phyloP scores from a whole-genome alignment of 805 yeast species.

The Vanderwaltozyma tropicalis region DNA sequence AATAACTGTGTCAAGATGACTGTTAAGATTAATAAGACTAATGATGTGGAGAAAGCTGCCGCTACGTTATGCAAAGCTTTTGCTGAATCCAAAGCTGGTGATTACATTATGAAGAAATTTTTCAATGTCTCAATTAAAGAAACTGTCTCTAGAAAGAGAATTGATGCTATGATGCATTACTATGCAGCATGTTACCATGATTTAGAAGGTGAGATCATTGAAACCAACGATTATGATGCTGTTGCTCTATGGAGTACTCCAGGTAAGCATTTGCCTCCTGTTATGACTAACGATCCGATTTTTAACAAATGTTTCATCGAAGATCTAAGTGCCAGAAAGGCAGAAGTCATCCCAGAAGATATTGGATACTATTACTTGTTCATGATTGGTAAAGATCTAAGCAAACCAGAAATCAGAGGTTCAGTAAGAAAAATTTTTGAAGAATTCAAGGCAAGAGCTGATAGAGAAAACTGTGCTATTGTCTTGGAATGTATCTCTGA shows the following conservation, averaged over 20 bases:
- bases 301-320: slow-evolving; percentile 25
- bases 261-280: slow-evolving; percentile 16
- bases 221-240: slow-evolving; percentile 27
- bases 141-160: slow-evolving; percentile 15
- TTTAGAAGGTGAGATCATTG: slow-evolving; percentile 26
- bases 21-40: slow-evolving; percentile 11
- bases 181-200: slow-evolving; percentile 20
- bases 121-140: slow-evolving; percentile 18
- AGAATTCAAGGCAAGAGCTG: slow-evolving; percentile 22
- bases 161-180: slow-evolving; percentile 18
- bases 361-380: slow-evolving; percentile 25
- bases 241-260: slow-evolving; percentile 26
- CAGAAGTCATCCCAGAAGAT: slow-evolving; percentile 19
- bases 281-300: slow-evolving; percentile 18
- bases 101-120: slow-evolving; percentile 24
- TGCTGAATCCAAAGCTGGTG: slow-evolving; percentile 17
- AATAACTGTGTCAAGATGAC: too few species aligned
- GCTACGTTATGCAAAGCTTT: slow-evolving; percentile 23
- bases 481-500: slow-evolving; percentile 28
- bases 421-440: slow-evolving; percentile 26
- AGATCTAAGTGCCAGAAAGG: slow-evolving; percentile 12
- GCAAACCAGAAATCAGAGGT: slow-evolving; percentile 20
- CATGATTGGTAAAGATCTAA: slow-evolving; percentile 26
- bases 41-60: slow-evolving; percentile 19
- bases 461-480: slow-evolving; percentile 22